These are phyloP conservation scores for Spathaspora boniae DNA, from an alignment of 805 yeast genomes.

Conservation along the genomic window DNA sequence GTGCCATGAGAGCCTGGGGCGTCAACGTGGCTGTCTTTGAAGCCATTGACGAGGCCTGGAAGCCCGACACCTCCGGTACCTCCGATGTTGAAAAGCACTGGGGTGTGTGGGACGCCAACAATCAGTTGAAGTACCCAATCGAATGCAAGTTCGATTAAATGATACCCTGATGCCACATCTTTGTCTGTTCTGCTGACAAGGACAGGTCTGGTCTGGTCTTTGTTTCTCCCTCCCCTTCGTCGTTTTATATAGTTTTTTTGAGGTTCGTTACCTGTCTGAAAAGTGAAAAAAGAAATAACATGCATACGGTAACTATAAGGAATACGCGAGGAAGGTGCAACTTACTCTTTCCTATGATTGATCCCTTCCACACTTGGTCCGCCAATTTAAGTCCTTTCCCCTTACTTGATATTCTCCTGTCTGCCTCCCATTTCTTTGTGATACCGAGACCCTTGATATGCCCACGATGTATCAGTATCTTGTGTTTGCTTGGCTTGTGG, in stretches of 20 bases:
- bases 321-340: background rate
- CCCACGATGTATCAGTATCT: background rate
- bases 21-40: constrained; percentile 88
- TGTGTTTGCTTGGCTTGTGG: no score
- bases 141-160: constrained; percentile 25
- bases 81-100: constrained; percentile 87
- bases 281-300: background rate
- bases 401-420: background rate
- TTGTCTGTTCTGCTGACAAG: background rate
- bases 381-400: background rate
- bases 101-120: constrained; percentile 75
- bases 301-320: background rate
- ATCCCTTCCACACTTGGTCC: no score
- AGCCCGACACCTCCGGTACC: constrained; percentile 85
- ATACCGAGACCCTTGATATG: background rate
- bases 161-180: background rate
- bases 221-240: background rate
- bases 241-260: background rate
- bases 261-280: background rate
- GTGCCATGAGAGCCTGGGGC: constrained; percentile 96
- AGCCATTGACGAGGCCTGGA: constrained; percentile 96
- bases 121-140: constrained; percentile 37
- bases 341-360: no score
- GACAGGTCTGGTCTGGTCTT: background rate
- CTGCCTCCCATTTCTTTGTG: background rate